Evolutionary conservation across 2,329 filamentous ascomycete genomes (phyloP).

Genomic region (Blastomyces emzantsi): DNA sequence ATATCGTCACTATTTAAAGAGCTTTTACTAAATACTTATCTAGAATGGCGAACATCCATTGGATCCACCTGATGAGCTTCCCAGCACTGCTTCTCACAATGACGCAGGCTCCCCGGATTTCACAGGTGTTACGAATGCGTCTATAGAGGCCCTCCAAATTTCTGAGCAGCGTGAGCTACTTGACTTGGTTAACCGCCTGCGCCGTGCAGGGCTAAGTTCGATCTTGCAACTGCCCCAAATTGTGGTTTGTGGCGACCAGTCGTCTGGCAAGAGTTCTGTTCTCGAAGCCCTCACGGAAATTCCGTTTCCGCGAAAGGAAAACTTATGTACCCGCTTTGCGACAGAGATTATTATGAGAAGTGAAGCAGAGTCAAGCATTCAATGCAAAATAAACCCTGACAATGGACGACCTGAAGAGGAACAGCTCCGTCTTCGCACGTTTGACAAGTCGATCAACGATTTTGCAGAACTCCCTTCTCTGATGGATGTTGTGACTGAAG

Average conservation of each 20-base stretch:
- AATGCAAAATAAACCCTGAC: conserved; percentile 6
- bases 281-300: conserved; percentile 29
- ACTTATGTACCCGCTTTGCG: conserved; percentile 38
- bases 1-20: neutral
- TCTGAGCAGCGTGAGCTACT: conserved; percentile 9
- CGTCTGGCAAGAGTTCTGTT: conserved; percentile 30
- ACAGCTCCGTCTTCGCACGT: neutral
- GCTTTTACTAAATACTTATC: neutral
- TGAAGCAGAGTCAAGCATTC: neutral
- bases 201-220: conserved; percentile 6
- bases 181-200: conserved; percentile 7
- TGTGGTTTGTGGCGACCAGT: conserved; percentile 36
- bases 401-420: conserved; percentile 1
- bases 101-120: neutral
- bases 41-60: neutral
- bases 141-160: conserved; percentile 7
- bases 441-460: conserved; percentile 1
- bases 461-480: conserved; percentile 7
- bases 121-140: neutral
- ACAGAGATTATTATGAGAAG: conserved; percentile 41
- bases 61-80: neutral
- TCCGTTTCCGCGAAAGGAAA: conserved; percentile 32
- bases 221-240: conserved; percentile 25
- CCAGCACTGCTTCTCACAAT: neutral
- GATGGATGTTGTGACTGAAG: conserved; percentile 6